These are phyloP conservation scores for Ceratobasidium sp. DNA, from an alignment of 1,284 basidiomycete species.

Conservation along the genomic window DNA sequence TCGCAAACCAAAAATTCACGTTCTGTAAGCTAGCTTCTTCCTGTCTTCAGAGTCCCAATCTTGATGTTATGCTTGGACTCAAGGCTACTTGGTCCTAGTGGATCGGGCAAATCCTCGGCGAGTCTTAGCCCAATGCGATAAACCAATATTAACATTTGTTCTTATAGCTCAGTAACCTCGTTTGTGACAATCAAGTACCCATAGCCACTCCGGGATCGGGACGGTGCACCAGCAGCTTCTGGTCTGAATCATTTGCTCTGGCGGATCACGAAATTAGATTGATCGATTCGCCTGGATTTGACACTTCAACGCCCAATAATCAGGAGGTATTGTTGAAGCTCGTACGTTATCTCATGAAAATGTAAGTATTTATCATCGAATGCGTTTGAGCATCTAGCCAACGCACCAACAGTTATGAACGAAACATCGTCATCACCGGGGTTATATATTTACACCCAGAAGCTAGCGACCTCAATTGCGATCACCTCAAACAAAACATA, in stretches of 20 bases:
- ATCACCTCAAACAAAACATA: conserved; percentile 9
- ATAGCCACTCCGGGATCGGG: conserved; percentile 6
- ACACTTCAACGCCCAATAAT: neutral
- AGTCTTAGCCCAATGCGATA: neutral
- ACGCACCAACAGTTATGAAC: neutral
- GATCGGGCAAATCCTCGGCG: conserved; percentile 29
- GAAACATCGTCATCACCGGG: neutral
- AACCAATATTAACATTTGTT: neutral
- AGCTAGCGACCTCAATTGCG: neutral
- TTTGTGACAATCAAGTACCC: neutral
- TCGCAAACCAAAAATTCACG: neutral
- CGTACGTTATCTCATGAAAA: neutral
- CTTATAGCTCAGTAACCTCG: conserved; percentile 24
- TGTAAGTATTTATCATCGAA: neutral
- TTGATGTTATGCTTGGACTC: neutral
- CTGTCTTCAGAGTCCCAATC: neutral
- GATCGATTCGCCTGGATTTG: conserved; percentile 33
- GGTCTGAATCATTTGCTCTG: neutral
- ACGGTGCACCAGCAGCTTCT: conserved; percentile 5
- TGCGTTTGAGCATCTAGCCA: neutral
- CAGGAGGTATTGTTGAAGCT: neutral
- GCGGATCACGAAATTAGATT: neutral
- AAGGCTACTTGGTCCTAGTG: conserved; percentile 28
- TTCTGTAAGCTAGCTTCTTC: neutral
- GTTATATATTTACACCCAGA: conserved; percentile 20